Conservation (phyloP, 306 rosid species). For the Morella rubra region DNA sequence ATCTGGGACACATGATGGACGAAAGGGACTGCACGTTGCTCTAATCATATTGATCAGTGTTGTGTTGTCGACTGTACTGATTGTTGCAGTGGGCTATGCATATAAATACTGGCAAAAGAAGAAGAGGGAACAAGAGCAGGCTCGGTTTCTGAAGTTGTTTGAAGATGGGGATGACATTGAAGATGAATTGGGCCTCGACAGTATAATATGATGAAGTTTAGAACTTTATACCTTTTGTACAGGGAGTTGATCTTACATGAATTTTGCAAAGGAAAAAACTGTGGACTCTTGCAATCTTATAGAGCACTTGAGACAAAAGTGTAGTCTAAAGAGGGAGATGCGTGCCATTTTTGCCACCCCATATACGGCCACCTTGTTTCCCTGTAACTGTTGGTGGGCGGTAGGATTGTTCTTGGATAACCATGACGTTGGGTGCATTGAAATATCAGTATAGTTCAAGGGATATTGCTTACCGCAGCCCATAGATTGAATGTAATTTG, state of each 20-base stretch:
- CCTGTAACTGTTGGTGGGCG: neutral
- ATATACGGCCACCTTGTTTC: conserved; percentile 19
- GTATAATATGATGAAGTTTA: conserved; percentile 35
- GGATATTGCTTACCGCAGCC: neutral
- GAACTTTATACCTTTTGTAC: conserved; percentile 31
- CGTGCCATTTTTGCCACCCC: conserved; percentile 3
- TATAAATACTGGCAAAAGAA: conserved; percentile 79
- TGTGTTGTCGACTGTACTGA: conserved; percentile 28
- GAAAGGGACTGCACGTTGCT: conserved; percentile 47
- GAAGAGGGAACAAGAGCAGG: conserved; percentile 69
- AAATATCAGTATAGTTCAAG: no score
- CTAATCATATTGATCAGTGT: conserved; percentile 45
- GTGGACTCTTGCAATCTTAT: conserved; percentile 7
- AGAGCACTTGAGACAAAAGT: neutral
- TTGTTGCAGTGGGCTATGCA: conserved; percentile 41
- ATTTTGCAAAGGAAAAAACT: conserved; percentile 23
- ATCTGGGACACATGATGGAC: conserved; percentile 23
- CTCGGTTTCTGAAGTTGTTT: conserved; percentile 70
- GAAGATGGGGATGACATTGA: conserved; percentile 76
- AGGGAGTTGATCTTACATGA: conserved; percentile 37
- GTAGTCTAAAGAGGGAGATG: conserved; percentile 5
- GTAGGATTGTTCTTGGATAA: neutral
- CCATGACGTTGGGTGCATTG: neutral
- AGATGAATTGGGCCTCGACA: conserved; percentile 63
- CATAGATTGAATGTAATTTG: neutral